Evolutionary conservation across 495 filamentous ascomycete species (phyloP).

Genomic region (Jackrogersella multiformis): DNA sequence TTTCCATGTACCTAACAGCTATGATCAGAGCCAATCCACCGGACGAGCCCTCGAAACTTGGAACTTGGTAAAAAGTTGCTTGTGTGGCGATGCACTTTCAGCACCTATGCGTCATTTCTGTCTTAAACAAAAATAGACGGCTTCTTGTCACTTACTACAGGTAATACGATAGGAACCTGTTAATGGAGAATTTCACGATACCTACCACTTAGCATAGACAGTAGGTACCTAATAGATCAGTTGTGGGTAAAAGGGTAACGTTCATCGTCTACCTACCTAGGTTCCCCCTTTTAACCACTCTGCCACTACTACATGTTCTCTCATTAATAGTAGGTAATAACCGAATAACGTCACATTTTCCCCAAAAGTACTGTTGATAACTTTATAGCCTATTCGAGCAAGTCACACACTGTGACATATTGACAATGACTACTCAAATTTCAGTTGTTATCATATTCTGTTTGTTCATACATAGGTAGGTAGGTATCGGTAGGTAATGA

Average conservation of each 20-base stretch:
- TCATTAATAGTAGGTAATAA: neutral
- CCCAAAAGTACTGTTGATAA: neutral
- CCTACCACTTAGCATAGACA: no score
- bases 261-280: neutral
- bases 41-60: neutral
- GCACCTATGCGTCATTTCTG: constrained; percentile 1
- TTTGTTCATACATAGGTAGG: neutral
- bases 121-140: constrained; percentile 13
- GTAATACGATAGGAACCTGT: constrained; percentile 21
- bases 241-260: no score
- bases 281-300: neutral
- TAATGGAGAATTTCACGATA: constrained; percentile 21
- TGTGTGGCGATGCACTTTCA: constrained; percentile 21
- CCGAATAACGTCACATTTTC: constrained; percentile 6
- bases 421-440: neutral
- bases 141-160: neutral
- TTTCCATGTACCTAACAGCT: neutral
- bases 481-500: neutral
- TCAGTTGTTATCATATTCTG: neutral
- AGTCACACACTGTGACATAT: neutral
- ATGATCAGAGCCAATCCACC: constrained; percentile 8
- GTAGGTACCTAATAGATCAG: neutral
- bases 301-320: neutral
- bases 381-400: neutral
- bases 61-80: constrained; percentile 18